Evolutionary conservation across 345 rosid species (phyloP), one percentile per base, ranked within the genome.

Genomic region (Brassica nigra): DNA sequence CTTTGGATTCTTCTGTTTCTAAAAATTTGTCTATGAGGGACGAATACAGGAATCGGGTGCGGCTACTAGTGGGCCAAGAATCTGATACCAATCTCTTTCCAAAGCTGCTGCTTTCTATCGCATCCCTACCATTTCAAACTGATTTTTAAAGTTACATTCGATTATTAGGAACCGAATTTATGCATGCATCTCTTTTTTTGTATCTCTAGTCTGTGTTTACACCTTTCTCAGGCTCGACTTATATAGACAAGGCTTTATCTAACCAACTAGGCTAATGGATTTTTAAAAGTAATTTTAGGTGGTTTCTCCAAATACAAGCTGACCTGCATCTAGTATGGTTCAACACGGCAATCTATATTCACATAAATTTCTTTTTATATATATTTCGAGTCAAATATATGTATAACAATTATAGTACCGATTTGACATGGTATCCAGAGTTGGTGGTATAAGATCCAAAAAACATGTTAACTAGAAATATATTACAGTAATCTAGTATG

Each of bases 71-170:
- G 79, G 76, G 76, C 16, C 62, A 62, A 75, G 83, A 75, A 80
- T 74, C 75, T 74, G 73, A 80, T 80, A 5, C 82, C 68, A 62
- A 5, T 69, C 63, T 69, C 59, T 20, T 62, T 16, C 29, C n/a
- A 63, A 75, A 74, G 76, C 66, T 62, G 58, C 70, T 75, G 75
- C 57, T 49, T 49, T 49, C 57, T 68, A 31, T 62, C 77, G 47
- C 70, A 29, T 63, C 70, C 58, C 12, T 30, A 5, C 63, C 20
- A 16, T 67, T 73, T 47, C 69, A 68, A 79, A 28, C 39, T 61
- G 82, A 79, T 79, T 73, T 78, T 79, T 73, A 73, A 78, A 79
- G 69, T 29, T 79, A 39, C 42, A 14, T 58, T 66, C 61, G 68
- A 73, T 73, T 58, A 58, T 78, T 42, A 44, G 67, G 12, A 37